Percentiles rank a stretch among this genome's conserved stretches.
phyloP scores from a whole-genome alignment of 176 grass and related monocot genomes.

The Triticum turgidum region DNA sequence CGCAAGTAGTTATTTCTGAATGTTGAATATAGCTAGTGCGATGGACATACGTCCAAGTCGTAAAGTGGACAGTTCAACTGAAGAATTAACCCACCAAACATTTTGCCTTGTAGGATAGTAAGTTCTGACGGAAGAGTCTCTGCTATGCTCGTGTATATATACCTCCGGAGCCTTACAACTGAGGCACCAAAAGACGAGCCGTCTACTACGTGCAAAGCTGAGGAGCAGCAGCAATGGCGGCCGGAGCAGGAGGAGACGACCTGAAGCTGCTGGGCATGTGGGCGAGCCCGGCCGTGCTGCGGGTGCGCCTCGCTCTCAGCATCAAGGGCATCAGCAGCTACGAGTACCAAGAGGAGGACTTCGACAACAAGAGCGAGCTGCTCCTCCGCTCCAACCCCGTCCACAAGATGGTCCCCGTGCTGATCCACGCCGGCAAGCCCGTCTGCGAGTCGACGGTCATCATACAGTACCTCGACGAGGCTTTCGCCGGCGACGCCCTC shows the following conservation, averaged over 20 bases:
- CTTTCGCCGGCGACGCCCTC: neutral
- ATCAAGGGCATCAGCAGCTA: neutral
- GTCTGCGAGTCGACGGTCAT: neutral
- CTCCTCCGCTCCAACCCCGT: neutral
- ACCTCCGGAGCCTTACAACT: no score
- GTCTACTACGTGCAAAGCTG: neutral
- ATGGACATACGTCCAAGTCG: no score
- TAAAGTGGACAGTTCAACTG: no score
- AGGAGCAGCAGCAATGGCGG: neutral
- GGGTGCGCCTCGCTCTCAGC: neutral
- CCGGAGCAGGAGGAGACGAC: neutral
- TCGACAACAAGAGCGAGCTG: neutral
- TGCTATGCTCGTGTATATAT: neutral
- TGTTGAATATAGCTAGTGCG: no score
- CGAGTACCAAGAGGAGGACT: neutral
- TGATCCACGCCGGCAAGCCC: neutral
- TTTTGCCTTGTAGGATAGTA: no score
- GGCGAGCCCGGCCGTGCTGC: neutral
- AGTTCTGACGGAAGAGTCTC: neutral
- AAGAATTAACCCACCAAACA: no score
- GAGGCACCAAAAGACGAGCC: neutral
- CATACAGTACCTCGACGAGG: neutral
- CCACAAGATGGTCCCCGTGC: neutral
- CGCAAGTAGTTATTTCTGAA: no score
- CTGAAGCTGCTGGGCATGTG: neutral